Evolutionary conservation across 345 rosid species (phyloP), one percentile per base, ranked within the genome.

Genomic region (Mangifera indica): DNA sequence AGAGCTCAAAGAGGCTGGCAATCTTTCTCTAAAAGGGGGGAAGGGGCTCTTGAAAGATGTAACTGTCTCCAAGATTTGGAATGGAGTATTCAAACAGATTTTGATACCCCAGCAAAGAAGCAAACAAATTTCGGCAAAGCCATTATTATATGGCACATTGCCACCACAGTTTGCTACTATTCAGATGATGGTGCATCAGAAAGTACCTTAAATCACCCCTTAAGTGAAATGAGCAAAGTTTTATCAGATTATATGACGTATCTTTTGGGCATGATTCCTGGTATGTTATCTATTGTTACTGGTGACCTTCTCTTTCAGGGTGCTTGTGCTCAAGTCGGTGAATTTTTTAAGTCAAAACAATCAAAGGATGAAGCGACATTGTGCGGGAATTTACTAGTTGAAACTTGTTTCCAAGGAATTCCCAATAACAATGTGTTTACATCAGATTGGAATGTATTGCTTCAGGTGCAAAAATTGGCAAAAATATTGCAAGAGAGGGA

Each of bases 181-280:
- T 6, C 7, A 37, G 42, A 37, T 37, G 42, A 1, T 37, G 42
- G 42, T 7, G 0, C 5, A 0, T 37, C 8, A 37, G 8, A 37
- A 37, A 9, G 8, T 37, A 37, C 1, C 7, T 6, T 37, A 6
- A 37, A 5, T 37, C 42, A 17, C 10, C n/a, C 57, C 7, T 7
- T 6, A n/a, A 2, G 7, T 18, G 24, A 7, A 53, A 1, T n/a
- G 57, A 53, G 24, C 24, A n/a, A 53, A n/a, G 24, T n/a, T 53
- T 54, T n/a, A 54, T 54, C 57, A n/a, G 57, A 20, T n/a, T 54
- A 54, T 20, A 54, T 54, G 57, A 54, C 20, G 57, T 54, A 54
- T 54, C 12, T 54, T 54, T 22, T 54, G 10, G 12, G 12, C 9
- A 54, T 22, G 22, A 7, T 10, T 9, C 25, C 57, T 54, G 20